These are phyloP conservation scores for Fusarium cicatricum DNA, from an alignment of 2,329 filamentous ascomycete species.

Conservation along the genomic window DNA sequence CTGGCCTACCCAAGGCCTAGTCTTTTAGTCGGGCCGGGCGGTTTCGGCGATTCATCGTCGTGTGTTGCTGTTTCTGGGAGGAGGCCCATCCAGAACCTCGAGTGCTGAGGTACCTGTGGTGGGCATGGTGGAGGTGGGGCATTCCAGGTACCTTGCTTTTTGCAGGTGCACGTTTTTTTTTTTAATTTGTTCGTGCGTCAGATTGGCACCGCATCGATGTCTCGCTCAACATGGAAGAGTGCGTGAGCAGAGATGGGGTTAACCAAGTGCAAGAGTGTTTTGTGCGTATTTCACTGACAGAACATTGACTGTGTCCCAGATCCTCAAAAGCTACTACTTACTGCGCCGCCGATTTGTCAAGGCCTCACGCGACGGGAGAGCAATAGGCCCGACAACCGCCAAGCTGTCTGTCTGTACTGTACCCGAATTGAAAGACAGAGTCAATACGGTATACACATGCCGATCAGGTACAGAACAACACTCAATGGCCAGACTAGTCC, in stretches of 20 bases:
- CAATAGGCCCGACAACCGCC: constrained; percentile 31
- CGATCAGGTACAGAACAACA: constrained; percentile 38
- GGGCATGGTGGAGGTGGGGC: constrained; percentile 26
- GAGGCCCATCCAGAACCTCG: constrained; percentile 10
- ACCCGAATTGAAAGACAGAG: constrained; percentile 9
- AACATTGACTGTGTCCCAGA: too few species aligned
- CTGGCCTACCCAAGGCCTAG: constrained; percentile 11
- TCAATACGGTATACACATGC: constrained; percentile 25
- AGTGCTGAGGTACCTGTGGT: constrained; percentile 1
- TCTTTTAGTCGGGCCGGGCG: constrained; percentile 36
- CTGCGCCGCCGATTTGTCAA: not conserved
- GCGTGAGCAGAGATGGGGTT: constrained; percentile 3
- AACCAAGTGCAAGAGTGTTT: constrained; percentile 14
- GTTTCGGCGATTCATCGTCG: constrained; percentile 41
- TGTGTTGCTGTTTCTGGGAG: constrained; percentile 27
- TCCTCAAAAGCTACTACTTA: too few species aligned
- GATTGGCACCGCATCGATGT: constrained; percentile 35
- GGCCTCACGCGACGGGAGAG: constrained; percentile 25
- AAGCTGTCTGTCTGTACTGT: constrained; percentile 12
- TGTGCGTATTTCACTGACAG: not conserved
- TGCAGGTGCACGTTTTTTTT: not conserved
- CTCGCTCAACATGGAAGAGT: constrained; percentile 17
- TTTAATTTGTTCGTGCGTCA: constrained; percentile 15
- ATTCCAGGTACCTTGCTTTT: constrained; percentile 28
- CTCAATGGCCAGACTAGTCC: constrained; percentile 32